Base-by-base conservation (phyloP, 331 rosid species). In the Malus hybrid region DNA sequence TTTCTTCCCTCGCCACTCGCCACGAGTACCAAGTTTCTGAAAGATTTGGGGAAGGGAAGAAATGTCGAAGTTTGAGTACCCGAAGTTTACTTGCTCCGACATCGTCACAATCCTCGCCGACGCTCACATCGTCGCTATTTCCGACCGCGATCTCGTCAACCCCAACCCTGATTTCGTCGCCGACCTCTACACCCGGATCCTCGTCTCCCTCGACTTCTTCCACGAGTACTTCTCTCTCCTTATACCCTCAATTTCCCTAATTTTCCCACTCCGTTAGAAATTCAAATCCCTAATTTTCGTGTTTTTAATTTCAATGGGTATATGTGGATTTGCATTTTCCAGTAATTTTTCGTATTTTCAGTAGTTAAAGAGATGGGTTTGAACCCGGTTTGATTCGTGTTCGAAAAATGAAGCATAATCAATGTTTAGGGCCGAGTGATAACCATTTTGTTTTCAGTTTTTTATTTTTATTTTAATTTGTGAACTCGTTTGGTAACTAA, bases 31-130 rank as follows among this genome's bases (percentile, higher is more conserved):
- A 16, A 54, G 59, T 14, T 15, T 54, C 10, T 62, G 36, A 27
- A 6, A 28, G 19, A 12, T 10, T 42, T 42, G 2, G n/a, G 6
- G 55, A 19, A 12, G 54, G 15, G 13, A 10, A 57, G 8, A 29
- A 42, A 82, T 82, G 90, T 91, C 98, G 14, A 93, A 88, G 82
- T 91, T 70, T 85, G 91, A 84, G 56, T 88, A 85, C 65, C 96
- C 90, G 12, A 79, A 81, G 83, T 84, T 93, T 0, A 54, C 81
- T 32, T 87, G 91, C n/a, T 7, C 75, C 2, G 96, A 93, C 36
- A 87, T 93, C 3, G 72, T 56, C 1, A 67, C 74, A 13, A 57
- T 85, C 27, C 65, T 89, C 19, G 76, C 63, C 50, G 81, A 91
- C 4, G 71, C 74, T 6, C 87, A 88, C 72, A 91, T 93, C 6